Evolutionary conservation across 2,329 filamentous ascomycete genomes (phyloP), one percentile per base, ranked within the genome.

Genomic region (Ophiosphaerella korrae): DNA sequence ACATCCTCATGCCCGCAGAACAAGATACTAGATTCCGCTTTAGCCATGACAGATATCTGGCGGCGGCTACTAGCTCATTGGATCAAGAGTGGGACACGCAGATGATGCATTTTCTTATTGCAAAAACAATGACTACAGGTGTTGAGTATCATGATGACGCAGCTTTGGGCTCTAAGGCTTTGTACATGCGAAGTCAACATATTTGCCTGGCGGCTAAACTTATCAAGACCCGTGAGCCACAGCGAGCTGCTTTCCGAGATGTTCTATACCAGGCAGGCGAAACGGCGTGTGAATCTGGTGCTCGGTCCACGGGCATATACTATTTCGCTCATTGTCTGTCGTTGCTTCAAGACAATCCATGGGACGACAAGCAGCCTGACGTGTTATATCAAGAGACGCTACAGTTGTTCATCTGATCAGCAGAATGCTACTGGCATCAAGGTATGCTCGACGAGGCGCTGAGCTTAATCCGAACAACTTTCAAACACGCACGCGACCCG

Each of bases 51-150:
- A 85, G 92, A 45, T 95, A 95, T 64, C 82, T 92, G 43, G 86
- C 89, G 67, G 90, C 90, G 13, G 86, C 90, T 5, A 79, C 83
- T 12, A 60, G 52, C 6, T 52, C 66, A 3, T 45, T 96, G 44
- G 86, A 92, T 67, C 78, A 83, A 16, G 88, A 89, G 62, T 73
- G 66, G 66, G 61, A 73, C 35, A 70, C 60, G 0, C 53, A 64
- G 24, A 52, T 68, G 53, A 97, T 97, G 92, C 92, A 97, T 73
- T 97, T 92, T 63, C 85, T 92, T 39, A 90, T 97, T 63, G 88
- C 90, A 0, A 87, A 90, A 66, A 88, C 88, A 0, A 84, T 97
- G 58, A 84, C 92, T 71, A 88, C 89, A 60, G 87, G 92, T 62
- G 84, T 77, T 18, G 75, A 78, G 7, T 74, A 82, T 21, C 53